phyloP scores from a whole-genome alignment of 2,329 filamentous ascomycete species.

The Chaetomium olivaceum region DNA sequence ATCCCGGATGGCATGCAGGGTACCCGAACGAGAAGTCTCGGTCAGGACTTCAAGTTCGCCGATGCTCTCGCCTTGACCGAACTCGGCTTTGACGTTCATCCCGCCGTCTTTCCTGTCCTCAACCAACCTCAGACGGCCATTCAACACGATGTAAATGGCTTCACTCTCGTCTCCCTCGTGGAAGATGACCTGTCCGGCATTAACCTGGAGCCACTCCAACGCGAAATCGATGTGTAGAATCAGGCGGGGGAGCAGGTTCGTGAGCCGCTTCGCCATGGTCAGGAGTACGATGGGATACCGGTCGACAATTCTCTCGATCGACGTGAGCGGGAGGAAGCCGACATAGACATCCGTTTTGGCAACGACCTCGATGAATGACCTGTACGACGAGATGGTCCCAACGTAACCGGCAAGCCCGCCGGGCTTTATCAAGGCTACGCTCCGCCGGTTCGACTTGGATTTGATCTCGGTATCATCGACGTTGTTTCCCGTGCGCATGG shows the following conservation, averaged over 20 bases:
- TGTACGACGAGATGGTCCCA: slow-evolving; percentile 88
- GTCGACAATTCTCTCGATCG: slow-evolving; percentile 89
- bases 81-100: slow-evolving; percentile 86
- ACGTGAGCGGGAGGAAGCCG: slow-evolving; percentile 82
- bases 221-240: slow-evolving; percentile 98
- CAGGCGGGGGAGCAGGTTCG: slow-evolving; percentile 81
- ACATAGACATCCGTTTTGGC: slow-evolving; percentile 99
- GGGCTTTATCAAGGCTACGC: slow-evolving; percentile 88
- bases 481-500: slow-evolving; percentile 33
- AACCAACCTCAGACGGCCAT: slow-evolving; percentile 83
- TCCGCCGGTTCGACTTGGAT: slow-evolving; percentile 56
- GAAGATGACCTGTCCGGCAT: slow-evolving; percentile 91
- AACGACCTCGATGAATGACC: slow-evolving; percentile 94
- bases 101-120: slow-evolving; percentile 78
- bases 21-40: slow-evolving; percentile 85
- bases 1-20: slow-evolving; percentile 91
- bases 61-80: slow-evolving; percentile 95
- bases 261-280: slow-evolving; percentile 94
- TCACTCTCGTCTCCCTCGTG: slow-evolving; percentile 94
- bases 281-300: slow-evolving; percentile 87
- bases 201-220: slow-evolving; percentile 96
- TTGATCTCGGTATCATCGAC: slow-evolving; percentile 48
- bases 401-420: slow-evolving; percentile 93
- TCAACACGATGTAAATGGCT: slow-evolving; percentile 96
- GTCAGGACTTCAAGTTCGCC: slow-evolving; percentile 97